These are phyloP conservation scores for Phytopythium helicoides DNA, from an alignment of 352 stramenopile genomes.

Conservation along the genomic window DNA sequence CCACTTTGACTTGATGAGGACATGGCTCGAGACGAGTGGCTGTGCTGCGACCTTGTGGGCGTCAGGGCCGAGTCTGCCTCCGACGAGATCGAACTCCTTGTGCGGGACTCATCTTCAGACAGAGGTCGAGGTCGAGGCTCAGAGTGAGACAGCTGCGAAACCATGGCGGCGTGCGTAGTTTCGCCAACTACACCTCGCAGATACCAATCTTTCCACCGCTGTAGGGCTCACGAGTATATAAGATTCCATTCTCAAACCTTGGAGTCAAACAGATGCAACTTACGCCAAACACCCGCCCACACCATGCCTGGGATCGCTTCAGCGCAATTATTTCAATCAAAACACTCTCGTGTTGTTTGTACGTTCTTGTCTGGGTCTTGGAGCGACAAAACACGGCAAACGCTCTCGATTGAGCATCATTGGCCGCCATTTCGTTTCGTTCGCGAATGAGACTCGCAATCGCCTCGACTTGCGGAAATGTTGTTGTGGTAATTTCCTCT, in stretches of 20 bases:
- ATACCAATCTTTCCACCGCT: slow-evolving; percentile 58
- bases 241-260: no score
- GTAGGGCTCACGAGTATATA: no score
- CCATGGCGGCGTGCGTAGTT: slow-evolving; percentile 65
- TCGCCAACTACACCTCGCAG: slow-evolving; percentile 44
- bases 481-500: slow-evolving; percentile 13
- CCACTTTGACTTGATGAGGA: background rate
- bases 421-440: slow-evolving; percentile 16
- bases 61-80: no score
- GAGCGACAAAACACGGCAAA: background rate
- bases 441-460: slow-evolving; percentile 12
- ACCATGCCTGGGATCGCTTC: background rate
- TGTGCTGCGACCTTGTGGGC: no score
- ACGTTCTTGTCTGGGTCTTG: background rate
- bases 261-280: background rate
- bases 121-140: no score
- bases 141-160: slow-evolving; percentile 21
- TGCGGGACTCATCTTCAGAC: no score
- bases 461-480: slow-evolving; percentile 14
- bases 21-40: no score
- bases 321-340: background rate
- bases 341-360: slow-evolving; percentile 2
- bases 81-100: no score
- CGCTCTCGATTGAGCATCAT: slow-evolving; percentile 17
- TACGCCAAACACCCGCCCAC: slow-evolving; percentile 23